Evolutionary conservation across 371 early-diverging fungal species (phyloP), one percentile per base, ranked within the genome.

Genomic region (Apophysomyces trapeziformis): DNA sequence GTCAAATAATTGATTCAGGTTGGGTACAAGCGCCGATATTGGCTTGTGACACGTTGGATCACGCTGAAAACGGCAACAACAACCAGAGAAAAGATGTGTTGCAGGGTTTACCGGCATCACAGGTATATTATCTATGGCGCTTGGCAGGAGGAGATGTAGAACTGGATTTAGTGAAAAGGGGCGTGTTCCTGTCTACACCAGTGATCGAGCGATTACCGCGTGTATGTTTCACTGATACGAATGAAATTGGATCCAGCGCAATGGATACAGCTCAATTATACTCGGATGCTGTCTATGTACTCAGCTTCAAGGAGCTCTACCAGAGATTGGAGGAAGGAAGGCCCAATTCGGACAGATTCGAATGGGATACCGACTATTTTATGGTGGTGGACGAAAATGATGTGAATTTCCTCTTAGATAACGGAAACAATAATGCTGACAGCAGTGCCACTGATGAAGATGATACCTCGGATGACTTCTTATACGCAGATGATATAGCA

Each of bases 141-240:
- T 56, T 91, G 38, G 89, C 88, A 5, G 89, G 89, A 12, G 90
- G 89, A 2, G 89, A 89, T 67, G 87, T 88, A 0, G 89, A 86
- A 58, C 63, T 85, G 6, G 86, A 87, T 66, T 76, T 87, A 46
- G 79, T 79, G 16, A 86, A 83, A 60, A 73, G 83, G 39, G 86
- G 85, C 6, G 83, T 80, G 1, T 81, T 87, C 32, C 66, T 80
- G 16, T 84, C 85, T 1, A 85, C 86, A 16, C 88, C 91, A 1
- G 80, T 86, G 35, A 87, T 90, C 54, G 84, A 87, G 60, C 74
- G 83, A 16, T 62, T 89, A 16, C 89, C 91, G 7, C 77, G 78
- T 4, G 66, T 79, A 2, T 84, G 84, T 21, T 74, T 86, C 32
- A 61, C 67, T 8, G 86, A 88, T 41, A 73, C 74, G 3, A 65